Evolutionary conservation across 768 basidiomycete species (phyloP), one percentile per base, ranked within the genome.

Genomic region (Lactifluus volemus): DNA sequence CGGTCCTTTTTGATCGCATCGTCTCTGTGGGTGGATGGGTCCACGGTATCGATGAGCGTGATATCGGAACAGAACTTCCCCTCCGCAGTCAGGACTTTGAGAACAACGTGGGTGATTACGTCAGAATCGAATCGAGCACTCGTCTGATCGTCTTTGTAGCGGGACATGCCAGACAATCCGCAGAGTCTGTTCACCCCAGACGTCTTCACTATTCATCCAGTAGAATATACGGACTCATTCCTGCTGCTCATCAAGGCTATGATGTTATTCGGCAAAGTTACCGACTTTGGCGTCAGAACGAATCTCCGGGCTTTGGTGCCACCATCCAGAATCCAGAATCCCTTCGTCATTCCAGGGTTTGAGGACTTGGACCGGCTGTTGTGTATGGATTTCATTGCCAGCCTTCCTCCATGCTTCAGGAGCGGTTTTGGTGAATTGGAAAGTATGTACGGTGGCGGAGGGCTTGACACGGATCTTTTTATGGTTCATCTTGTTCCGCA

Each of bases 401-500:
- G 77, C 66, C 76, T 93, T 51, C 90, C 90, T 1, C 81, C 81
- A 57, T 78, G 80, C 50, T 86, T 77, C 72, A 85, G 81, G 73
- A 82, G 79, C 69, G 85, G 80, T 63, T 77, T 74, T 57, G 85
- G 81, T n/a, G 79, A 83, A 58, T 80, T 77, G 58, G 84, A 87
- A 58, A 73, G 77, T 42, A 77, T 81, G 45, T 81, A 82, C 44
- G 83, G 79, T 50, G 71, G 72, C 48, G 79, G 78, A 38, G 77
- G 76, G 9, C 74, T 92, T 44, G 89, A 93, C 69, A 91, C 88
- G 2, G 90, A 93, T 70, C 73, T 93, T 59, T 92, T 89, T 70
- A 83, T 92, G 86, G 89, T 89, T 44, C 89, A 92, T 68, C 79
- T 92, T 47, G 80, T 90, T 62, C 91, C 91, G 19, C 86, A 93